Evolutionary conservation across 441 rosid species (phyloP), one percentile per base, ranked within the genome.

Genomic region (Geranium incanum): DNA sequence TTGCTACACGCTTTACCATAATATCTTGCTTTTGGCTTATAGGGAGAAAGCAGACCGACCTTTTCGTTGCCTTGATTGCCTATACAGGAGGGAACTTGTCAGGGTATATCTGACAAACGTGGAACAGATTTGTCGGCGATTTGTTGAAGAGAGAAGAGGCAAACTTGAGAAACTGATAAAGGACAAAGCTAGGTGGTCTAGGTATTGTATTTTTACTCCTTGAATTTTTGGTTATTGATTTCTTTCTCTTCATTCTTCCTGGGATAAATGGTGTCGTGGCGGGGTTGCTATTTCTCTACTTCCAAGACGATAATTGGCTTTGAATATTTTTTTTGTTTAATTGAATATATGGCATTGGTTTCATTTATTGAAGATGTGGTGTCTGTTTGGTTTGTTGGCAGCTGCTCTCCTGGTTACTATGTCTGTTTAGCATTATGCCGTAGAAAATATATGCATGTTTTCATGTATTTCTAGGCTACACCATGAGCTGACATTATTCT

Each of bases 21-120:
- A 55, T 5, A 67, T 71, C 73, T 71, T 16, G 18, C 5, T 74
- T 74, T 71, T 75, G 57, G 71, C 70, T 77, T 79, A 75, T 74
- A 95, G 99, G 84, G 97, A 91, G 85, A 89, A 85, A 83, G 87
- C 88, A 78, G 97, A 95, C 75, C 84, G 89, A 21, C 98, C 97
- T 74, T 95, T 95, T 71, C 96, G 96, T 71, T 95, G 99, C 86
- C 99, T 95, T 78, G 89, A 86, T 83, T 86, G 94, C 79, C 83
- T 76, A 37, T 95, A 93, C 79, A 89, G 98, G 86, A 86, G 96
- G 79, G 98, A 95, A 80, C 98, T 95, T 82, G 93, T 88, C 81
- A 86, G 99, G 78, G 97, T 95, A 52, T 93, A 95, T 79, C 77
- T 91, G 84, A 75, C 87, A 74, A 89, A 91, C 82, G 97, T 95